These are phyloP conservation scores for Trichoderma brevicompactum DNA, from an alignment of 2,329 filamentous ascomycete species.

Conservation along the genomic window DNA sequence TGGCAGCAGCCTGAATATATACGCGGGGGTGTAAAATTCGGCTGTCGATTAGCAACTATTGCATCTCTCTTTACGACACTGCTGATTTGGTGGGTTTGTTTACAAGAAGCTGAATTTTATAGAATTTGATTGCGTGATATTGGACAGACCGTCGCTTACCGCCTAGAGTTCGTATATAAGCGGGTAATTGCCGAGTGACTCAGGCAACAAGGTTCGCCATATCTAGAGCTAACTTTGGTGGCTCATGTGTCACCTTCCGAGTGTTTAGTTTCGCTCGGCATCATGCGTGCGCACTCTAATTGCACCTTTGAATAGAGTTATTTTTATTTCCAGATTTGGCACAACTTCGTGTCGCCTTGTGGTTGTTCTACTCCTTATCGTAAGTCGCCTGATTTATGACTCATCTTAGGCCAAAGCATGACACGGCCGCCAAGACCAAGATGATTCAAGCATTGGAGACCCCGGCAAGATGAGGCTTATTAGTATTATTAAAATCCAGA, in stretches of 20 bases:
- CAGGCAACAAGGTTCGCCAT: background rate
- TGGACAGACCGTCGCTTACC: background rate
- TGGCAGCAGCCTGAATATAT: background rate
- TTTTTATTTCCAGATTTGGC: background rate
- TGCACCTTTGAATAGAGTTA: background rate
- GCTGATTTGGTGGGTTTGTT: background rate
- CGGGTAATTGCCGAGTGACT: slow-evolving; percentile 11
- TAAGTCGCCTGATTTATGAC: slow-evolving; percentile 5
- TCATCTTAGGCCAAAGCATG: slow-evolving; percentile 1
- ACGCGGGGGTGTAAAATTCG: background rate
- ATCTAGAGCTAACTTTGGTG: background rate
- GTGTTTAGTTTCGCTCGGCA: background rate
- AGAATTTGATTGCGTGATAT: background rate
- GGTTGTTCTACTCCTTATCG: background rate
- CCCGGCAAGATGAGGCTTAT: background rate
- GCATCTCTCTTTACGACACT: background rate
- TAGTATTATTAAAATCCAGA: too few species aligned
- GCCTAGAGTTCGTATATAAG: background rate
- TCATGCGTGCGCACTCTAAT: background rate
- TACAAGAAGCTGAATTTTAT: background rate
- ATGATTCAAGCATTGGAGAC: background rate
- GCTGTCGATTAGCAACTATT: background rate
- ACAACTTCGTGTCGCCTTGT: background rate
- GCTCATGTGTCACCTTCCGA: background rate
- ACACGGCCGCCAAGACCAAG: background rate